Base-by-base conservation (phyloP, 768 basidiomycete genomes). In the Leccinum rimulosum region DNA sequence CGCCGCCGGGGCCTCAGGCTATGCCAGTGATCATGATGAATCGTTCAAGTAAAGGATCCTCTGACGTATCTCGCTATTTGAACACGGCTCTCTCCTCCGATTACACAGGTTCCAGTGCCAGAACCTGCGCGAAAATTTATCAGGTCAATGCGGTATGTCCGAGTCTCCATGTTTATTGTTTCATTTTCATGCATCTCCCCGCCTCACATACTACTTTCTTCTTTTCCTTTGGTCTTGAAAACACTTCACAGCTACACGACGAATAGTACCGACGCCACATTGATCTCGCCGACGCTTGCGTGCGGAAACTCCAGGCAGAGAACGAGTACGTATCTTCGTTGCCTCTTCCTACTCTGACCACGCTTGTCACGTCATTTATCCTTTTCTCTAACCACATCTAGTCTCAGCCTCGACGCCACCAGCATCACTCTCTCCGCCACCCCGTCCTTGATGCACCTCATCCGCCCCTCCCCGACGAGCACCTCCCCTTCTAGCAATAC, bases 391-490 rank as follows among this genome's bases (percentile, higher is more conserved):
- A n/a, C 17, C 15, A 15, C 35, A 15, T 56, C 1, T 12, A 73
- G 72, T 52, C 67, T 73, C 11, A 65, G 74, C 11, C 66, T 73
- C 48, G 73, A 73, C 28, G 73, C 72, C 10, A 73, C 74, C 17
- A 74, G 65, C 58, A 68, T 74, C 50, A 47, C 73, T 7, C 58
- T 72, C 3, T 73, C 72, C 19, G 72, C 64, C 30, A 73, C 69
- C 1, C 73, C 73, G 12, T 73, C 73, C 1, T 57, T 74, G 57
- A 55, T 73, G 36, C 68, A 70, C 48, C 71, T 73, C 49, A 64
- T 67, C 3, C 66, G 38, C 3, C 70, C 70, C 2, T 74, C 71
- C 9, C 64, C 71, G 11, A 62, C 69, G 1, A 54, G 57, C 43
- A 60, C 65, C 5, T 63, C 69, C 14, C 55, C 66, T 27, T 61